Conservation (phyloP, 2,329 filamentous ascomycete species). For the Aspergillus glaucus region DNA sequence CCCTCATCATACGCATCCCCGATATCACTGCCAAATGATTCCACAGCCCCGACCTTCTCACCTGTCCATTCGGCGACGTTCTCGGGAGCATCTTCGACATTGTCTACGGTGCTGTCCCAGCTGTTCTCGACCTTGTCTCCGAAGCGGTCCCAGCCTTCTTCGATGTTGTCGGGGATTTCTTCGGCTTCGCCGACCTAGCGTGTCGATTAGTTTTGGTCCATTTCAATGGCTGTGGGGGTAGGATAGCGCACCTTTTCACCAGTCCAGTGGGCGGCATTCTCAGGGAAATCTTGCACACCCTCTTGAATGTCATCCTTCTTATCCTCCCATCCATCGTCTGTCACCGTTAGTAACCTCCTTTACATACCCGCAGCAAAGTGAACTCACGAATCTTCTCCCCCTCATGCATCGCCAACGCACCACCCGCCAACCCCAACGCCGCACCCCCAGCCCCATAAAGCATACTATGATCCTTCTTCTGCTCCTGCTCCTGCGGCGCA, state of each 20-base stretch:
- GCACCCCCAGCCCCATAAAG: slow-evolving; percentile 36
- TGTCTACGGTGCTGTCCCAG: slow-evolving; percentile 12
- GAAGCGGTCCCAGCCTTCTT: slow-evolving; percentile 22
- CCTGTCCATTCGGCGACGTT: slow-evolving; percentile 31
- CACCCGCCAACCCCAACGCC: slow-evolving; percentile 37
- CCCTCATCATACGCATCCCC: slow-evolving; percentile 41
- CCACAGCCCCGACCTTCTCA: slow-evolving; percentile 38
- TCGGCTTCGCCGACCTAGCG: slow-evolving; percentile 35
- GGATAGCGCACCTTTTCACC: slow-evolving; percentile 28
- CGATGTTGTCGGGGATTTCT: slow-evolving; percentile 31
- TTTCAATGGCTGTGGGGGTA: neutral
- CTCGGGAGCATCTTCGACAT: slow-evolving; percentile 24
- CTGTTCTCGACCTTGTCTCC: slow-evolving; percentile 24
- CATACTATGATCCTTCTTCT: slow-evolving; percentile 25
- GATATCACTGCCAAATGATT: slow-evolving; percentile 38
- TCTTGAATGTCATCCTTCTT: slow-evolving; percentile 28
- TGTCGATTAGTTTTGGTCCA: neutral
- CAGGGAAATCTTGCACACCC: slow-evolving; percentile 36
- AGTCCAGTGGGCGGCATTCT: slow-evolving; percentile 40
- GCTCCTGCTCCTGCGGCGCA: slow-evolving; percentile 13
- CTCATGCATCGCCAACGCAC: slow-evolving; percentile 42
- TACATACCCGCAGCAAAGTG: neutral
- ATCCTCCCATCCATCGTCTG: slow-evolving; percentile 30
- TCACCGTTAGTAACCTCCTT: neutral
- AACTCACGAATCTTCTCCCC: slow-evolving; percentile 37